Evolutionary conservation across 495 filamentous ascomycete species (phyloP).

Genomic region (Cercophora newfieldiana): DNA sequence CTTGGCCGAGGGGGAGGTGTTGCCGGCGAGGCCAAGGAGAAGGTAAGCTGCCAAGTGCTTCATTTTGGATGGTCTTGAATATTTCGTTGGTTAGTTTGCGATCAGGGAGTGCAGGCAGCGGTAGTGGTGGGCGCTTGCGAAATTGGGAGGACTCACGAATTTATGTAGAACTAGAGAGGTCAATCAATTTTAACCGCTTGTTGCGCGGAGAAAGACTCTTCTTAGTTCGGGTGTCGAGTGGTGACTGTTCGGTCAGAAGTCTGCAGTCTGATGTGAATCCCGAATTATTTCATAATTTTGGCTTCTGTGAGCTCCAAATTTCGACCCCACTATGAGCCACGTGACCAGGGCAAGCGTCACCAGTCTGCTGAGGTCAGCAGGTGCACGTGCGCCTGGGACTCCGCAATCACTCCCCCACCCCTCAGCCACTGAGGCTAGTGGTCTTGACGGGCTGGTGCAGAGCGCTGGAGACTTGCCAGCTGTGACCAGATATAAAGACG

Average conservation of each 20-base stretch:
- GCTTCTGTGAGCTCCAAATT: conserved; percentile 33
- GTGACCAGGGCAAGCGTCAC: conserved; percentile 35
- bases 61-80: conserved; percentile 65
- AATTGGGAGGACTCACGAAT: conserved; percentile 31
- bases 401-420: not conserved
- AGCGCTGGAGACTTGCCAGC: conserved; percentile 9
- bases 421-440: conserved; percentile 1
- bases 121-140: not conserved
- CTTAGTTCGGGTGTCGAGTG: conserved; percentile 44
- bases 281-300: conserved; percentile 37
- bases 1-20: conserved; percentile 78
- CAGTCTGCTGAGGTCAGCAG: conserved; percentile 22
- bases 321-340: conserved; percentile 30
- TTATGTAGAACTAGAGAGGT: conserved; percentile 54
- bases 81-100: conserved; percentile 12
- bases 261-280: conserved; percentile 10
- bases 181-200: conserved; percentile 58
- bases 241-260: conserved; percentile 24
- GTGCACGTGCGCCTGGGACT: not conserved
- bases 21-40: conserved; percentile 91
- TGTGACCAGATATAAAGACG: conserved; percentile 18
- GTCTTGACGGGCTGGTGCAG: not conserved
- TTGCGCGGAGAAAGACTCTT: conserved; percentile 60
- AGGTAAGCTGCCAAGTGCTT: conserved; percentile 99
- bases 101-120: not conserved